Evolutionary conservation across 345 rosid genomes (phyloP).

Genomic region (Lumnitzera racemosa): DNA sequence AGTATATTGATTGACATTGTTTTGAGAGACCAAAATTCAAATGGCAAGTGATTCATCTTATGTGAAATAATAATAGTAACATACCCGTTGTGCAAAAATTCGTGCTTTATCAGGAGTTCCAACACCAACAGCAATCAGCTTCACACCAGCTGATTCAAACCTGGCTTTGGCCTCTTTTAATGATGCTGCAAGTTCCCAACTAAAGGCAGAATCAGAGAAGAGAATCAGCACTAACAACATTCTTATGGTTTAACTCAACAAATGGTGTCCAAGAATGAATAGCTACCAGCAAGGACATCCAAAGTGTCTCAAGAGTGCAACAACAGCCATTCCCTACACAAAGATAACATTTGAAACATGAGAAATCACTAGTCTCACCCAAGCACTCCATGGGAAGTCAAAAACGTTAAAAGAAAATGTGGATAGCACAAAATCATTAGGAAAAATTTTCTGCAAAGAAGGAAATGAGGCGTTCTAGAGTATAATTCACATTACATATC

Average conservation of each 20-base stretch:
- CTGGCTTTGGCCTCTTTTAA: constrained; percentile 58
- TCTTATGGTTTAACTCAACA: not conserved
- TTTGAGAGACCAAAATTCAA: not conserved
- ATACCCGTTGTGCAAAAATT: constrained; percentile 56
- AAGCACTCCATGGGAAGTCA: not conserved
- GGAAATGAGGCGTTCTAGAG: no score
- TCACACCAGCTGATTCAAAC: constrained; percentile 77
- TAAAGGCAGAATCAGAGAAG: constrained; percentile 12
- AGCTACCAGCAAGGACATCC: constrained; percentile 83
- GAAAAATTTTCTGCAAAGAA: no score
- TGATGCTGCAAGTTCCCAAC: constrained; percentile 82
- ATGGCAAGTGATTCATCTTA: not conserved
- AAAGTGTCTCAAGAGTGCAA: constrained; percentile 83
- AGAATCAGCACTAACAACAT: not conserved
- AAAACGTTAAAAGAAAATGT: not conserved
- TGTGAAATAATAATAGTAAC: not conserved
- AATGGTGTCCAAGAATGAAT: not conserved
- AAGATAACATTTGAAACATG: not conserved
- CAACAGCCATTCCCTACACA: constrained; percentile 67
- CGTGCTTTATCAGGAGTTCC: constrained; percentile 80
- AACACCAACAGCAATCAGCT: constrained; percentile 75
- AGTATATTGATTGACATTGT: not conserved
- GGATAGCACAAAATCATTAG: no score
- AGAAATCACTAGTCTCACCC: not conserved
- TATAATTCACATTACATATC: no score